These are phyloP conservation scores for Pleoardoris graminearum DNA, from an alignment of 2,329 filamentous ascomycete species.

Conservation along the genomic window DNA sequence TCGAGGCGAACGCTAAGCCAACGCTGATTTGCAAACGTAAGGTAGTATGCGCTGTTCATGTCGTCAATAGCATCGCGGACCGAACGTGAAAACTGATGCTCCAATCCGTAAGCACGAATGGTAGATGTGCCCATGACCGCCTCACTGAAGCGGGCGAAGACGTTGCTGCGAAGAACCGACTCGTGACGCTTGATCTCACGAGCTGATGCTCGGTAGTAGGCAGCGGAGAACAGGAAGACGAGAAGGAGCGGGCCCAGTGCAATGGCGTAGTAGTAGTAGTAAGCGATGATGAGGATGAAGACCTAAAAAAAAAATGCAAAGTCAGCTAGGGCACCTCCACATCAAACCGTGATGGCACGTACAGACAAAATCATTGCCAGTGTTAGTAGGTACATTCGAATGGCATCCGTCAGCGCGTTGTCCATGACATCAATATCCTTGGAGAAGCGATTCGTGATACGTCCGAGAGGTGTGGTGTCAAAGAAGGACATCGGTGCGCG, in stretches of 20 bases:
- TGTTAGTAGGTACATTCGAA: constrained; percentile 96
- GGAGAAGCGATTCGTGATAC: constrained; percentile 95
- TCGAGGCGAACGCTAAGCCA: constrained; percentile 90
- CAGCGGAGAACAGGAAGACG: constrained; percentile 78
- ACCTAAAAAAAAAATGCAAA: no score
- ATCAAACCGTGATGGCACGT: background rate
- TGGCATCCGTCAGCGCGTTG: constrained; percentile 83
- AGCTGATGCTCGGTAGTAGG: constrained; percentile 88
- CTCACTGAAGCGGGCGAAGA: constrained; percentile 91
- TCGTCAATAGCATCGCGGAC: constrained; percentile 77
- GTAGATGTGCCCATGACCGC: constrained; percentile 80
- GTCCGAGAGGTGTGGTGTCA: constrained; percentile 91
- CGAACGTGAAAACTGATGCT: constrained; percentile 71
- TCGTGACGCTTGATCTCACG: constrained; percentile 95
- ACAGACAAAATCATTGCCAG: no score
- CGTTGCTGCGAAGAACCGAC: constrained; percentile 79
- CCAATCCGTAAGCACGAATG: constrained; percentile 86
- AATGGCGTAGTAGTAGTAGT: constrained; percentile 84
- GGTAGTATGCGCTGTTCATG: constrained; percentile 92
- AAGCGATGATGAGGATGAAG: constrained; percentile 90
- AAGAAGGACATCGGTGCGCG: constrained; percentile 84
- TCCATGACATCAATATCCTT: constrained; percentile 97
- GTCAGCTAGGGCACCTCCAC: no score
- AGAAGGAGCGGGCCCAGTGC: constrained; percentile 70
- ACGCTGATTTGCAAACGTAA: constrained; percentile 93